phyloP scores from a whole-genome alignment of 164 flowering plant genomes.

The Liriodendron chinense region DNA sequence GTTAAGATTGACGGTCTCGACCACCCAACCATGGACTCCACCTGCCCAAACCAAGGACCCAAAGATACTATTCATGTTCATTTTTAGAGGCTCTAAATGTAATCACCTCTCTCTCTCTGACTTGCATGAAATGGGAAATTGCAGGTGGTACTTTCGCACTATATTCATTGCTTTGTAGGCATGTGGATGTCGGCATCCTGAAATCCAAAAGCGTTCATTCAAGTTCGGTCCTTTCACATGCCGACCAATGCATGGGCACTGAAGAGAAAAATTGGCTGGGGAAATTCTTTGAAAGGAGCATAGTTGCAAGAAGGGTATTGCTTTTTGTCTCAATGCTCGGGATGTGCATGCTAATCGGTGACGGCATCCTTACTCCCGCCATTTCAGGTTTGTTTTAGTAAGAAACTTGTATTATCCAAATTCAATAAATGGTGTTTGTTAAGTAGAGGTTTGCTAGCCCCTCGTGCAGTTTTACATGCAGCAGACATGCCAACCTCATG shows the following conservation, averaged over 20 bases:
- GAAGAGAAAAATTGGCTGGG: slow-evolving; percentile 30
- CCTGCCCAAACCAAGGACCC: neutral
- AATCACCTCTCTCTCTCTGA: neutral
- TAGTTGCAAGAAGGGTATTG: slow-evolving; percentile 65
- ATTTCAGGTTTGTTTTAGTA: slow-evolving; percentile 57
- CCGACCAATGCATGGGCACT: slow-evolving; percentile 19
- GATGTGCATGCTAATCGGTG: slow-evolving; percentile 89
- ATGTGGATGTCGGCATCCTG: slow-evolving; percentile 56
- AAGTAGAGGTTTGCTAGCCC: too few species aligned
- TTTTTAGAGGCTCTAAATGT: neutral
- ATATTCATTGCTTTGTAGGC: slow-evolving; percentile 72
- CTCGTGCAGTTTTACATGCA: too few species aligned
- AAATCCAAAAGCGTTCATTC: slow-evolving; percentile 25
- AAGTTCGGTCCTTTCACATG: slow-evolving; percentile 20
- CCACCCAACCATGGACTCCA: neutral
- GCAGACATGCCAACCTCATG: neutral
- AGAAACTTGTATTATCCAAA: neutral
- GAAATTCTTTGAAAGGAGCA: slow-evolving; percentile 52
- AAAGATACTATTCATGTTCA: neutral
- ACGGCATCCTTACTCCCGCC: slow-evolving; percentile 89
- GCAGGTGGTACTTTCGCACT: slow-evolving; percentile 90
- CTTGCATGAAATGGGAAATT: slow-evolving; percentile 9
- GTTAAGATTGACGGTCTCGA: neutral
- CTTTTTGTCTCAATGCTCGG: slow-evolving; percentile 80
- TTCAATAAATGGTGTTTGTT: neutral